These are phyloP conservation scores for Hypoxylon sp. DNA, from an alignment of 2,329 filamentous ascomycete genomes.

Conservation along the genomic window DNA sequence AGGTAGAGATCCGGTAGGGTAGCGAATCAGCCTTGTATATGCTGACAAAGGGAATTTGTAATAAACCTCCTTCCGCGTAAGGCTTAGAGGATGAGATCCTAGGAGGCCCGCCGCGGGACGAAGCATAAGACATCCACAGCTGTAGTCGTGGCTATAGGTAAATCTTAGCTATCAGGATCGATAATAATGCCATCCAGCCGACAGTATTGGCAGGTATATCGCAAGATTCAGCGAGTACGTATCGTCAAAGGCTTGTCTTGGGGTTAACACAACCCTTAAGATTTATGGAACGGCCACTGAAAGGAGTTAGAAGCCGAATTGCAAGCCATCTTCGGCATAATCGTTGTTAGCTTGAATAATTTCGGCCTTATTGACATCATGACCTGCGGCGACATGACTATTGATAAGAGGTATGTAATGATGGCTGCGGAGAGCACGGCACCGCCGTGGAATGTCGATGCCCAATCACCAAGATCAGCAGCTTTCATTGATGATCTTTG, in stretches of 20 bases:
- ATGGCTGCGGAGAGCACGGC: conserved; percentile 6
- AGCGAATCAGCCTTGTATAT: conserved; percentile 12
- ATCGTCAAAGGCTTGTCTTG: conserved; percentile 5
- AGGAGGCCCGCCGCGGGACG: conserved; percentile 3
- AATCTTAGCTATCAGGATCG: conserved; percentile 11
- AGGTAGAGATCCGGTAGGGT: conserved; percentile 4
- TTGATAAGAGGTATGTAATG: conserved; percentile 3
- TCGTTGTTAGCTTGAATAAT: conserved; percentile 22
- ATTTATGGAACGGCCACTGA: conserved; percentile 13
- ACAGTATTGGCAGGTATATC: conserved; percentile 1
- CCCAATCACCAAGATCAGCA: conserved; percentile 13
- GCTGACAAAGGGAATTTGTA: conserved; percentile 7
- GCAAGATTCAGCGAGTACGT: not conserved
- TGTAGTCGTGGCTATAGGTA: conserved; percentile 3
- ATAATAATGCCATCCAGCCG: conserved; percentile 11
- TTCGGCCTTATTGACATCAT: conserved; percentile 6
- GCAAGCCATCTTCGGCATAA: conserved; percentile 4
- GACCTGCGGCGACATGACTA: conserved; percentile 6
- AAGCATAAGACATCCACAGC: not conserved
- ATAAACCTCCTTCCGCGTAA: conserved; percentile 11
- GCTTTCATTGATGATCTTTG: not conserved
- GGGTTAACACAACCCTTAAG: conserved; percentile 4
- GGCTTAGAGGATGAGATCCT: conserved; percentile 12
- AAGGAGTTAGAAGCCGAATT: conserved; percentile 12
- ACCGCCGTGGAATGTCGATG: conserved; percentile 13